Base-by-base conservation (phyloP, 2,329 filamentous ascomycete genomes). In the Botryosphaeria agaves region DNA sequence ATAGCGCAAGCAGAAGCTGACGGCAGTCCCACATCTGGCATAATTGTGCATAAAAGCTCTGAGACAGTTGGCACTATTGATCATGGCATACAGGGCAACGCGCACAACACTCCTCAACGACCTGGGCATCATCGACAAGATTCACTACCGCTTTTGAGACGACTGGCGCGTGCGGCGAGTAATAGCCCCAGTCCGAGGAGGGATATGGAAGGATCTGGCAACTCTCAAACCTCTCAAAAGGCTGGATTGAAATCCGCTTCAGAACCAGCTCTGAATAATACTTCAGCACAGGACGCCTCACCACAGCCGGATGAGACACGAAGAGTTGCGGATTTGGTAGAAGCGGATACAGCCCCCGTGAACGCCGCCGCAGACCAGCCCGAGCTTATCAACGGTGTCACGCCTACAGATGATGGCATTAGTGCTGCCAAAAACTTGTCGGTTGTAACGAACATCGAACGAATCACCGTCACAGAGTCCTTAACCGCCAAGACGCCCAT, bases 151-250 rank as follows among this genome's bases (percentile, higher is more conserved):
- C 42, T 64, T 14, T 45, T 66, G 28, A 52, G 55, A 36, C 51
- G 53, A 32, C 46, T 66, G 7, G 57, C 61, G 2, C 47, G 57
- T 36, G 56, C 49, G 2, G 55, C 58, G 5, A 63, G 56, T 33
- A 38, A 43, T 26, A 64, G 58, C 18, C 60, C 61, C 3, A 62
- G 55, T 36, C 57, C 59, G 19, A 48, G 40, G 14, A 48, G 47
- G 30, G 29, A 34, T 16, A 35, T 33, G 20, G 18, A 28, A 23
- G 21, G 9, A 4, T 9, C 29, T 17, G 29, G 38, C 39, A 32
- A 26, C 32, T 11, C 34, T 34, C 18, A 40, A 30, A 30, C 38
- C 41, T 4, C 41, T 37, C 11, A 36, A 41, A 15, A 38, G 32
- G 5, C 28, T 35, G 26, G 28, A 28, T 11, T 12, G 21, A 9